A percentile compares a stretch with the other conserved stretches of the same genome.
phyloP scores from a whole-genome alignment of 768 basidiomycete species.

The Mycena kentingensis region DNA sequence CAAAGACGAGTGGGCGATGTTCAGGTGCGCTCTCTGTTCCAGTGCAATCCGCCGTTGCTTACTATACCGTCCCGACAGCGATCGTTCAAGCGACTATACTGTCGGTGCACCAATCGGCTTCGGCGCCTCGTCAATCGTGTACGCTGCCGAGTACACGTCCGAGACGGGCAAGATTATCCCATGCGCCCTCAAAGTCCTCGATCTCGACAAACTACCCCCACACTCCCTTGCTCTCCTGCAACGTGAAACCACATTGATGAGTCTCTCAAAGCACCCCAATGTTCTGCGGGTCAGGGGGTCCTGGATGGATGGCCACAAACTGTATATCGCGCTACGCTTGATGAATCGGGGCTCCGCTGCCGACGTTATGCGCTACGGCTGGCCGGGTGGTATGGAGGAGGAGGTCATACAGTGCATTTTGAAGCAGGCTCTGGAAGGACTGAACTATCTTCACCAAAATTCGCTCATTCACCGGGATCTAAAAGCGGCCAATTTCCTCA shows the following conservation, averaged over 20 bases:
- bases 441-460: conserved; percentile 87
- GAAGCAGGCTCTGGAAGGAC: conserved; percentile 83
- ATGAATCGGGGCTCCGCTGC: conserved; percentile 89
- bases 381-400: conserved; percentile 90
- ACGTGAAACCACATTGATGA: conserved; percentile 90
- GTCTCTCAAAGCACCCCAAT: conserved; percentile 89
- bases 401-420: conserved; percentile 85
- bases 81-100: conserved; percentile 69
- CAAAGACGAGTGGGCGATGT: conserved; percentile 81
- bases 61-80: conserved; percentile 44
- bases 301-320: conserved; percentile 83
- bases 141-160: conserved; percentile 65
- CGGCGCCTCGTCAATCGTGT: conserved; percentile 91
- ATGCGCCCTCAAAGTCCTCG: conserved; percentile 87
- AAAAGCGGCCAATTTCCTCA: conserved; percentile 91
- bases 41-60: background rate
- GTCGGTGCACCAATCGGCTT: conserved; percentile 82
- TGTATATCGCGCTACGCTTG: conserved; percentile 83
- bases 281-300: conserved; percentile 88
- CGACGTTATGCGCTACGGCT: conserved; percentile 82
- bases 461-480: conserved; percentile 93
- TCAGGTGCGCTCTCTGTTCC: conserved; percentile 50
- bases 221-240: conserved; percentile 72
- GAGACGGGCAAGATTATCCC: conserved; percentile 42
- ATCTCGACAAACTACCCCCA: conserved; percentile 77